Evolutionary conservation across 2,329 filamentous ascomycete species (phyloP).

Genomic region (Dactylellina drechsleri): DNA sequence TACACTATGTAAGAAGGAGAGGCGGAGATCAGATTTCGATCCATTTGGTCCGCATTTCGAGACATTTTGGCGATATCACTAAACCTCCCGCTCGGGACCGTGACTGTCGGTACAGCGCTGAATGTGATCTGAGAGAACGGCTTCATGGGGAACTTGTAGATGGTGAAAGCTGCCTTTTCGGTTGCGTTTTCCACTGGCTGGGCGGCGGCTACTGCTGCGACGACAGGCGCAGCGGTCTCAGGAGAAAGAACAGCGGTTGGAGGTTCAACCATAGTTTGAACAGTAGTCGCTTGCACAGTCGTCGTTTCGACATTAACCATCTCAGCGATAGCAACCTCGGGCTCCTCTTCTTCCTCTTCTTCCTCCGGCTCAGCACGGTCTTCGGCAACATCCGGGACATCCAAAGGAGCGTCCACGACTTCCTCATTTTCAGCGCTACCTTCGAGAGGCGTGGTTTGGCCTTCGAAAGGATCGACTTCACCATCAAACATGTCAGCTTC

Average conservation of each 20-base stretch:
- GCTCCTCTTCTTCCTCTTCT: slow-evolving; percentile 58
- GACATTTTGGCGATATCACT: slow-evolving; percentile 94
- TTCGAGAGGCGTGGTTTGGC: slow-evolving; percentile 21
- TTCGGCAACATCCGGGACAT: slow-evolving; percentile 56
- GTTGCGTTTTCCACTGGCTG: slow-evolving; percentile 59
- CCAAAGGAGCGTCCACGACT: slow-evolving; percentile 65
- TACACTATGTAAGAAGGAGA: slow-evolving; percentile 93
- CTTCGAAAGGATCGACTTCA: slow-evolving; percentile 49
- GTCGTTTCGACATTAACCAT: slow-evolving; percentile 57
- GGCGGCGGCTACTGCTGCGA: neutral
- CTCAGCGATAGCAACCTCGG: slow-evolving; percentile 63
- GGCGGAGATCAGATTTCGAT: slow-evolving; percentile 89
- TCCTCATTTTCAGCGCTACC: slow-evolving; percentile 65
- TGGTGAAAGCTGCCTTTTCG: slow-evolving; percentile 75
- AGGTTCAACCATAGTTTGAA: slow-evolving; percentile 21
- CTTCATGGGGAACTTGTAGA: slow-evolving; percentile 96
- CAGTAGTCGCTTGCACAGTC: slow-evolving; percentile 15
- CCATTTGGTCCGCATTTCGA: slow-evolving; percentile 97
- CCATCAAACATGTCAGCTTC: slow-evolving; percentile 44
- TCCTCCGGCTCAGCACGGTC: slow-evolving; percentile 56
- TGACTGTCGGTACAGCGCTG: slow-evolving; percentile 66
- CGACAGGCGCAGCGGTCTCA: slow-evolving; percentile 16
- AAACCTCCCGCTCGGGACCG: slow-evolving; percentile 77
- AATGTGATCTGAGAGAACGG: slow-evolving; percentile 93
- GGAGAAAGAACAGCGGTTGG: slow-evolving; percentile 27